Conservation (phyloP, 768 basidiomycete genomes). For the Cytidiella melzeri region DNA sequence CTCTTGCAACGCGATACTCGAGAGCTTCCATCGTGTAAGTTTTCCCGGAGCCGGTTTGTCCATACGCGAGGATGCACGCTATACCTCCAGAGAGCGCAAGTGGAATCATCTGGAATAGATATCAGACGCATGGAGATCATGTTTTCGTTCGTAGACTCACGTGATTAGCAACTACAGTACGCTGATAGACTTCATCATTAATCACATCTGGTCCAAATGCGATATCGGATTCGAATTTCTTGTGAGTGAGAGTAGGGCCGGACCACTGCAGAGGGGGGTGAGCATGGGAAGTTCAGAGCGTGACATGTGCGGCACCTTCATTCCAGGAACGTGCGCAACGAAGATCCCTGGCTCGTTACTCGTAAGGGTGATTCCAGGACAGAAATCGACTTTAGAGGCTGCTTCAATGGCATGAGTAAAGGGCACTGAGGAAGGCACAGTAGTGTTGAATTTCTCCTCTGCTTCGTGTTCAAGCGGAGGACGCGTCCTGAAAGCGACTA, state of each 20-base stretch:
- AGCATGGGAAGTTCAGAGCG: no score
- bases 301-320: no score
- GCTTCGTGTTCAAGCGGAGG: slow-evolving; percentile 27
- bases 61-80: slow-evolving; percentile 29
- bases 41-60: slow-evolving; percentile 29
- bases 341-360: slow-evolving; percentile 29
- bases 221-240: slow-evolving; percentile 29
- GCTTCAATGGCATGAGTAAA: no score
- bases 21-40: slow-evolving; percentile 31
- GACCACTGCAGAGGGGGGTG: slow-evolving; percentile 22
- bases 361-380: slow-evolving; percentile 25
- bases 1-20: slow-evolving; percentile 29
- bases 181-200: slow-evolving; percentile 32
- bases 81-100: slow-evolving; percentile 27
- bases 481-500: slow-evolving; percentile 33
- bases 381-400: slow-evolving; percentile 20
- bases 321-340: slow-evolving; percentile 29
- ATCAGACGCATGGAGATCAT: no score
- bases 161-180: slow-evolving; percentile 26
- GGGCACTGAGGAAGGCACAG: slow-evolving; percentile 1
- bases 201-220: slow-evolving; percentile 27
- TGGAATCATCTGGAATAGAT: slow-evolving; percentile 20
- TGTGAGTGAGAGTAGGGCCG: slow-evolving; percentile 30
- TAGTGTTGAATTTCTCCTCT: slow-evolving; percentile 18
- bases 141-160: no score